Percentiles rank a stretch among this genome's conserved stretches.
These are phyloP conservation scores for Blumeriella jaapii DNA, from an alignment of 2,329 filamentous ascomycete species.

Conservation along the genomic window DNA sequence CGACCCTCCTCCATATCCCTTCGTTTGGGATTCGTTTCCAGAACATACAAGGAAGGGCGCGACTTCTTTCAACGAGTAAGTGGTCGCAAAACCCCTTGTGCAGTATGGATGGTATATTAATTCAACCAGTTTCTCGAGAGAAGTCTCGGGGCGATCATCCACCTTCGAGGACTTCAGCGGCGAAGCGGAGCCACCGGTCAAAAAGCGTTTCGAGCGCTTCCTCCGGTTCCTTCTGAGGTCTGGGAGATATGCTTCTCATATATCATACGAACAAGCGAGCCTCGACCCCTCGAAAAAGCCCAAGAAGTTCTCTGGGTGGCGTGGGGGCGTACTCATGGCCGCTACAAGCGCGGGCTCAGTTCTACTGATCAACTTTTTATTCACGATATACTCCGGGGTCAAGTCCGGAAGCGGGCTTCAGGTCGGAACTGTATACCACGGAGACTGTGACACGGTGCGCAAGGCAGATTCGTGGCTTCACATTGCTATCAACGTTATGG, in stretches of 20 bases:
- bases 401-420: slow-evolving; percentile 6
- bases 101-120: not conserved
- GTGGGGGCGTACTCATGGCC: slow-evolving; percentile 11
- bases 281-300: not conserved
- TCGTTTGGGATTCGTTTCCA: slow-evolving; percentile 3
- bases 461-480: slow-evolving; percentile 27
- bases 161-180: not conserved
- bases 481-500: slow-evolving; percentile 36
- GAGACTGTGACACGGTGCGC: slow-evolving; percentile 11
- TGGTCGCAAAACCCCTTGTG: not conserved
- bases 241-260: slow-evolving; percentile 12
- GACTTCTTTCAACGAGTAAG: slow-evolving; percentile 3
- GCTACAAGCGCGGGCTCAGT: slow-evolving; percentile 7
- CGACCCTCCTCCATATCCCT: slow-evolving; percentile 4
- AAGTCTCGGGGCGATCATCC: not conserved
- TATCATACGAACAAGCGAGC: slow-evolving; percentile 9
- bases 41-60: not conserved
- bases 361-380: slow-evolving; percentile 13
- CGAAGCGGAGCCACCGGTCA: slow-evolving; percentile 1
- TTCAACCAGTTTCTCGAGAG: slow-evolving; percentile 1
- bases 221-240: slow-evolving; percentile 12
- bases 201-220: slow-evolving; percentile 7
- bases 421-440: slow-evolving; percentile 12
- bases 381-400: slow-evolving; percentile 13
- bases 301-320: slow-evolving; percentile 10